Evolutionary conservation across 805 yeast genomes (phyloP).

Genomic region (Candida ipomoeae): DNA sequence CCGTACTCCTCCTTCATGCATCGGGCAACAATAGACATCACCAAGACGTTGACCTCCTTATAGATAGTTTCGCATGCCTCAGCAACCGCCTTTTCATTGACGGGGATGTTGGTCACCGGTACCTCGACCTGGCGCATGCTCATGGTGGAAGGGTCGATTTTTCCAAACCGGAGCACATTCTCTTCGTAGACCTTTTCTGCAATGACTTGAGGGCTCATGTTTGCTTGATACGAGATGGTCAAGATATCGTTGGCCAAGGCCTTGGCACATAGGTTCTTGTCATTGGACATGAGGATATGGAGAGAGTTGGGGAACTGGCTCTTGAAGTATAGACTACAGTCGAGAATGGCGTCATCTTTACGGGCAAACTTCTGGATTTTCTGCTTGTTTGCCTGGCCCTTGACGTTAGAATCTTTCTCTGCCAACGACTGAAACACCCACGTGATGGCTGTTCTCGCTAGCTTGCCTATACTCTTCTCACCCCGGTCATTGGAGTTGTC

Average conservation of each 20-base stretch:
- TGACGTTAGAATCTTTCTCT: conserved; percentile 43
- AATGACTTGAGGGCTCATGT: conserved; percentile 44
- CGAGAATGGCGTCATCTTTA: conserved; percentile 82
- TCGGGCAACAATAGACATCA: conserved; percentile 44
- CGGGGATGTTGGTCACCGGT: neutral
- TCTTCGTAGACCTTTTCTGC: conserved; percentile 39
- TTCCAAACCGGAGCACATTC: conserved; percentile 24
- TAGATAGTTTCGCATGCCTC: conserved; percentile 26
- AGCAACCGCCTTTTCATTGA: neutral
- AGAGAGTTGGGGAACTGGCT: conserved; percentile 28
- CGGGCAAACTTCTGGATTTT: conserved; percentile 39
- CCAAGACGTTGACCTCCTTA: conserved; percentile 39
- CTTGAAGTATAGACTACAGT: conserved; percentile 70
- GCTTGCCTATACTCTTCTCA: conserved; percentile 41
- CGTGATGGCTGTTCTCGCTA: conserved; percentile 69
- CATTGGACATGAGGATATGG: conserved; percentile 72
- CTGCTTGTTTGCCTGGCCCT: conserved; percentile 64
- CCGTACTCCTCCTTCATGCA: conserved; percentile 55
- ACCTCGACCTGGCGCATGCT: conserved; percentile 9
- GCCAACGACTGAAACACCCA: conserved; percentile 72
- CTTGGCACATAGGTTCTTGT: conserved; percentile 74
- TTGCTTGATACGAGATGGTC: conserved; percentile 53
- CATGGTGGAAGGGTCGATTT: conserved; percentile 7
- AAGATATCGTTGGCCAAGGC: conserved; percentile 64
- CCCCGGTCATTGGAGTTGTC: conserved; percentile 17